Evolutionary conservation across 2,329 filamentous ascomycete genomes (phyloP).

Genomic region (Fusarium temperatum): DNA sequence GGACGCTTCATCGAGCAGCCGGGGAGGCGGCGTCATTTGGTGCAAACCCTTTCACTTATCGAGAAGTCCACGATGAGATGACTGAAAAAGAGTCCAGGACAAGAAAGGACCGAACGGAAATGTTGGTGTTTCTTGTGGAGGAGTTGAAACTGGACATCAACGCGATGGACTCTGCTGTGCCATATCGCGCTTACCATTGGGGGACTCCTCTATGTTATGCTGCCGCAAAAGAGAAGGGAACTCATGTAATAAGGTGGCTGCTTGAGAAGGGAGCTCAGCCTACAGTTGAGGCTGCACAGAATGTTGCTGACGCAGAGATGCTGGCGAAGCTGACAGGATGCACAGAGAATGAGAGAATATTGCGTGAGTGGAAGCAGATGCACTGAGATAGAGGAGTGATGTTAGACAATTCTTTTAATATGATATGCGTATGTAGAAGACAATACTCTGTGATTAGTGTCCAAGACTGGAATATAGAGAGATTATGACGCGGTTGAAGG

Average conservation of each 20-base stretch:
- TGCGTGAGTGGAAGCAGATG: not conserved
- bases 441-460: not conserved
- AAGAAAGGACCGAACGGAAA: not conserved
- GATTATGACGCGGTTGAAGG: too few relatives aligned
- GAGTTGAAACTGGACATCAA: not conserved
- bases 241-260: not conserved
- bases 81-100: accelerated
- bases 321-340: not conserved
- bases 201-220: not conserved
- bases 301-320: not conserved
- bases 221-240: not conserved
- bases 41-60: not conserved
- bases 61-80: not conserved
- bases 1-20: not conserved
- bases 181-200: not conserved
- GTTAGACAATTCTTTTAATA: too few relatives aligned
- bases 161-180: not conserved
- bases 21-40: not conserved
- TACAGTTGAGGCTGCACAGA: not conserved
- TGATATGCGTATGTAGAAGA: not conserved
- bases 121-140: not conserved
- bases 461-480: too few relatives aligned
- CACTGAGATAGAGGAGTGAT: not conserved
- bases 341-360: not conserved
- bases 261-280: not conserved